Base-by-base conservation (phyloP, 2,329 filamentous ascomycete species). In the Onygena corvina region DNA sequence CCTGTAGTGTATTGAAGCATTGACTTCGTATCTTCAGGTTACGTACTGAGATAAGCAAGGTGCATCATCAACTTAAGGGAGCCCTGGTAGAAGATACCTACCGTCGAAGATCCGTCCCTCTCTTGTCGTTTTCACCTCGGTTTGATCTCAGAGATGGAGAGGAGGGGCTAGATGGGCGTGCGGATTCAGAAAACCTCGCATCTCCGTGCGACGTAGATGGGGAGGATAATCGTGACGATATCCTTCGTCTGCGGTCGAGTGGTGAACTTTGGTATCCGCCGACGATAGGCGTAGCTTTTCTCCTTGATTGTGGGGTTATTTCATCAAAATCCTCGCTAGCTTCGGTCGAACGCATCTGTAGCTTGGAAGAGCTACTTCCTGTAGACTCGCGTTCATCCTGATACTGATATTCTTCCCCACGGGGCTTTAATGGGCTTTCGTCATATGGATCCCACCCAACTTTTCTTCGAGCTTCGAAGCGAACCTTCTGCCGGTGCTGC, bases 401-500 rank as follows among this genome's bases (percentile, higher is more conserved):
- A 48, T 76, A 74, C 44, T 80, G 72, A 55, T 83, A 83, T n/a
- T 80, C 78, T 59, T 84, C 81, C 1, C 79, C 78, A 2, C 77
- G 69, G 9, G 72, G 70, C 60, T 84, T 84, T 47, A 84, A 70
- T 0, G 81, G 81, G 50, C 77, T 81, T 60, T 85, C 81, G 52
- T 84, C 78, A 60, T 84, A 85, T 0, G 81, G 81, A 59, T 85
- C 81, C 64, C 83, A 85, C 9, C 81, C 81, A 0, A 85, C 79
- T 44, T 77, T 70, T 45, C 72, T 67, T 18, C 77, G 64, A 3
- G 81, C 81, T 54, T 83, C 78, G 3, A 73, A 67, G 11, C 81
- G 71, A 1, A 80, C 70, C 0, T 74, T 71, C 48, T 77, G 76
- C 4, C 81, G 76, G 49, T 79, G 70, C 27, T 80, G 72, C 3